These are phyloP conservation scores for Rutidosis leptorrhynchoides DNA, from an alignment of 129 eudicot species.

Conservation along the genomic window DNA sequence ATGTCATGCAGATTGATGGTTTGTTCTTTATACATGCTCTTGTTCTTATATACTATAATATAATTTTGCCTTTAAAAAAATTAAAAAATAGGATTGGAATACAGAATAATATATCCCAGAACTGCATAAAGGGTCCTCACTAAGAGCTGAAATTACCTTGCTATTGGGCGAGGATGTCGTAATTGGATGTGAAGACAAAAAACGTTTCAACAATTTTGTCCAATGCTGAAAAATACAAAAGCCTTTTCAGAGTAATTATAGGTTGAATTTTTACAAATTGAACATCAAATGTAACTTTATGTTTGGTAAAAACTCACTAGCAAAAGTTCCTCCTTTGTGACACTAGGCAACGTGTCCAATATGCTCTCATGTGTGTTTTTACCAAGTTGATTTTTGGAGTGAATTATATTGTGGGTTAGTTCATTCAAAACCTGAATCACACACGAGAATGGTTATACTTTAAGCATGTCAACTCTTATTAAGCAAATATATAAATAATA, in stretches of 20 bases:
- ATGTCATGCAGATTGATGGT: no score
- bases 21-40: no score
- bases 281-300: constrained; percentile 16
- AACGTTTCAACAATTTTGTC: constrained; percentile 90
- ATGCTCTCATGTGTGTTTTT: constrained; percentile 78
- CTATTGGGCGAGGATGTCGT: constrained; percentile 59
- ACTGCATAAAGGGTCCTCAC: no score
- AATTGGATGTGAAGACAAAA: constrained; percentile 96
- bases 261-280: not conserved
- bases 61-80: no score
- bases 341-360: constrained; percentile 73
- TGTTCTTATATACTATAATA: no score
- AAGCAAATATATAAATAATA: not conserved
- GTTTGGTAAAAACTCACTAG: constrained; percentile 55
- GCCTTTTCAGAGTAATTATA: constrained; percentile 12
- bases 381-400: constrained; percentile 76
- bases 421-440: constrained; percentile 58
- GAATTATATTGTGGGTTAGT: constrained; percentile 72
- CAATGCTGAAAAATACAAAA: constrained; percentile 61
- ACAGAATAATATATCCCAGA: not conserved
- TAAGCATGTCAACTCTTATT: not conserved
- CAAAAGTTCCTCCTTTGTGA: constrained; percentile 74
- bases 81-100: not conserved
- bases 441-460: constrained; percentile 18
- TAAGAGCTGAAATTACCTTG: constrained; percentile 58